Base-by-base conservation (phyloP, 331 rosid genomes). In the Cydonia oblonga region DNA sequence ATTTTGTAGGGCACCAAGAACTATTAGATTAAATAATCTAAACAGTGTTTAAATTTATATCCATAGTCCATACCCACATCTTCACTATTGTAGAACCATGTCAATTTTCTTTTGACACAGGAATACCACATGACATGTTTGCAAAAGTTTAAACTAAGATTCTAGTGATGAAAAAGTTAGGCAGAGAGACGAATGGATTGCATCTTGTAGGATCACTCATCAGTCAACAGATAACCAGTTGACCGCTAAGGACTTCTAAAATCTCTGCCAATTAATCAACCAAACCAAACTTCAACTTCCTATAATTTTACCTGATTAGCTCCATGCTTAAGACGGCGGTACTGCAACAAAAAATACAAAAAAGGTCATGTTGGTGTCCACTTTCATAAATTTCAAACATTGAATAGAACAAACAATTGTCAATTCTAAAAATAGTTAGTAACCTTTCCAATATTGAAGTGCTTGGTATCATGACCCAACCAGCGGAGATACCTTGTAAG, bases 391-490 rank as follows among this genome's bases (percentile, higher is more conserved):
- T 42, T 59, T 56, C 3, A 0, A 56, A 66, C 71, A 35, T 33
- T 56, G 38, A 76, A 57, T 25, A 73, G 74, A 33, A 75, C 58
- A 71, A 78, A 69, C 54, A 76, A 68, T 46, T 77, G 32, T 51
- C 70, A 58, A 62, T 54, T 46, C 64, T 77, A 81, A 81, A 88
- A 85, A 38, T 38, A 69, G 66, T 71, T 32, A 83, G 80, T 78
- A 73, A 91, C 99, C 99, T 95, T 95, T 75, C 97, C 97, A 79
- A 95, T 90, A 75, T 95, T 95, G 93, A 95, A 95, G 84, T 95
- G 99, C 83, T 95, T 95, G 77, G 99, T 95, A 35, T 87, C 86
- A 84, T 95, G 99, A 85, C 97, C 99, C 87, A 95, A 84, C 97
- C 99, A 91, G 68, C 97, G 97, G 70, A 95, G 93, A 79, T 95